Percentiles rank a stretch among this genome's conserved stretches.
These are phyloP conservation scores for Huntiella bhutanensis DNA, from an alignment of 2,329 filamentous ascomycete species.

Conservation along the genomic window DNA sequence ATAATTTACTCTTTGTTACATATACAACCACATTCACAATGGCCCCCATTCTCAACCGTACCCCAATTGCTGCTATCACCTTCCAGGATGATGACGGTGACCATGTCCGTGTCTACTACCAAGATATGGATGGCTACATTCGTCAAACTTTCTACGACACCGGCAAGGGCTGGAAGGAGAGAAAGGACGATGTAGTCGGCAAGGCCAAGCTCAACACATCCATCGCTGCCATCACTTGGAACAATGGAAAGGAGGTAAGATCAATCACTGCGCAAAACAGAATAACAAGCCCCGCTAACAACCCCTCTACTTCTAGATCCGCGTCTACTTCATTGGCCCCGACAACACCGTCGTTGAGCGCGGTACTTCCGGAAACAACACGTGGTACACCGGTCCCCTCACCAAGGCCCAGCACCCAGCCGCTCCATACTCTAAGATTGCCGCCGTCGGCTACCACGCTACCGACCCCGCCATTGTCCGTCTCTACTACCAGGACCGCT, in stretches of 20 bases:
- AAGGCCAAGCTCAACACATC: constrained; percentile 11
- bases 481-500: constrained; percentile 10
- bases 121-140: constrained; percentile 11
- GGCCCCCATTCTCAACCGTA: constrained; percentile 11
- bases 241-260: constrained; percentile 11
- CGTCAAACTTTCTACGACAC: constrained; percentile 11
- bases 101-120: constrained; percentile 11
- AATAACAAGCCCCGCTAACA: neutral
- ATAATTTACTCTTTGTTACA: too few species aligned
- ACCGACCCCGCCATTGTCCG: constrained; percentile 9
- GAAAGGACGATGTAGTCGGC: constrained; percentile 9
- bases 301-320: constrained; percentile 4
- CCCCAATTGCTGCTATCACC: constrained; percentile 9
- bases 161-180: constrained; percentile 11
- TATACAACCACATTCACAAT: neutral
- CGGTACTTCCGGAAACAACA: constrained; percentile 9
- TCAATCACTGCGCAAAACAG: neutral
- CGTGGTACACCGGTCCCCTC: constrained; percentile 10
- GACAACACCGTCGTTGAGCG: constrained; percentile 11
- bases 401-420: constrained; percentile 7
- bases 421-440: constrained; percentile 10
- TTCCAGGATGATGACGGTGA: constrained; percentile 11
- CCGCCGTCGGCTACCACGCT: constrained; percentile 11
- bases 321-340: constrained; percentile 9
- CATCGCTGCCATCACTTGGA: constrained; percentile 11